These are phyloP conservation scores for Aurinia saxatilis DNA, from an alignment of 345 rosid genomes.

Conservation along the genomic window DNA sequence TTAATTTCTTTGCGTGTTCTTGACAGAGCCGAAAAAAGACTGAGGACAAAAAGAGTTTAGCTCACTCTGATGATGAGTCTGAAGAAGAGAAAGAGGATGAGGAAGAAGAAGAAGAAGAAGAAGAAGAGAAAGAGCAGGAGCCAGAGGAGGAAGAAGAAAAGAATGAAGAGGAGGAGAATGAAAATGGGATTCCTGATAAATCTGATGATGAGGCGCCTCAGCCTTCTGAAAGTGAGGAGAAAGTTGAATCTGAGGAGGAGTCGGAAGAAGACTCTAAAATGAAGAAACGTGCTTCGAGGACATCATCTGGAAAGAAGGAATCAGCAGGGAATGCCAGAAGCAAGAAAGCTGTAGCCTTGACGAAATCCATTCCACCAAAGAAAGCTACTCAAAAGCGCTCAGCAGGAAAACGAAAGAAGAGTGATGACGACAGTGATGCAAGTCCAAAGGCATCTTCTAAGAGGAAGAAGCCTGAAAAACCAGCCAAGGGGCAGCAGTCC, in stretches of 20 bases:
- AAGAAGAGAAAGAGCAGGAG: slow-evolving; percentile 56
- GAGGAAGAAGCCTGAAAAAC: slow-evolving; percentile 46
- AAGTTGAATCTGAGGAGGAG: slow-evolving; percentile 37
- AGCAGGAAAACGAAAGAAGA: slow-evolving; percentile 37
- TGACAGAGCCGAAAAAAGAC: slow-evolving; percentile 47
- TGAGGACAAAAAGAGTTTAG: slow-evolving; percentile 32
- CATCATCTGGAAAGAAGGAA: slow-evolving; percentile 40
- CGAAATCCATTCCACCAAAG: slow-evolving; percentile 44
- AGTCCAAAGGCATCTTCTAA: slow-evolving; percentile 56
- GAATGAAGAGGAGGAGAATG: slow-evolving; percentile 44
- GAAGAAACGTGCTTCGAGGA: slow-evolving; percentile 44
- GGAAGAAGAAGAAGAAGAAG: slow-evolving; percentile 53
- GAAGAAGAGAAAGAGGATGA: slow-evolving; percentile 30
- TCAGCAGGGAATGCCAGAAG: slow-evolving; percentile 51
- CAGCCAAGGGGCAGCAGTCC: slow-evolving; percentile 44
- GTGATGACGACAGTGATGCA: slow-evolving; percentile 51
- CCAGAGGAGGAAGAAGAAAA: slow-evolving; percentile 40
- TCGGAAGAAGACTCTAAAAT: slow-evolving; percentile 65
- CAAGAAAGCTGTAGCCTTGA: slow-evolving; percentile 36
- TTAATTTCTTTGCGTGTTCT: background rate
- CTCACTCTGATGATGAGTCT: slow-evolving; percentile 49
- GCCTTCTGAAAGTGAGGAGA: slow-evolving; percentile 73
- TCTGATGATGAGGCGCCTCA: slow-evolving; percentile 37
- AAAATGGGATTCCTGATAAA: slow-evolving; percentile 41
- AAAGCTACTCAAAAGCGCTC: slow-evolving; percentile 47